Base-by-base conservation (phyloP, 2,329 filamentous ascomycete species). In the Orbilia javanica region DNA sequence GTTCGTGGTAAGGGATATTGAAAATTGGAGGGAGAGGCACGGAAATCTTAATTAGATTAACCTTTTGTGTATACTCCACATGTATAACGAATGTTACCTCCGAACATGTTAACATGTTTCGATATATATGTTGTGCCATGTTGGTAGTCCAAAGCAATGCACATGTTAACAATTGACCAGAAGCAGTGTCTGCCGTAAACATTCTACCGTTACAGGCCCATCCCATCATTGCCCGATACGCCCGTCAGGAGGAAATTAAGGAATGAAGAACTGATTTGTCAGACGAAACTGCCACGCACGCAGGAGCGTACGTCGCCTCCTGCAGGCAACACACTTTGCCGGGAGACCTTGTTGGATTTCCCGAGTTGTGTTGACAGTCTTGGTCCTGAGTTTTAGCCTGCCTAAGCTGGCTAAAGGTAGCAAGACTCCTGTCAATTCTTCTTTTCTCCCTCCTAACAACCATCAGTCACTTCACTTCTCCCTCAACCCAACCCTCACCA, bases 321-420 rank as follows among this genome's bases (percentile, higher is more conserved):
- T 15, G 27, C 44, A n/a, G 22, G n/a, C 55, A 69, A 68, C 72
- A 36, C 72, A 25, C 34, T 22, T 52, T 29, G 15, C 31, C n/a
- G 15, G 18, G n/a, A 0, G 27, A 29, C 5, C 27, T 20, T 64
- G 73, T 77, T 77, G 73, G 57, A 77, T 77, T 77, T 71, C 50
- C 39, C 25, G 48, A 31, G 73, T 65, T 52, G 65, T 77, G 73
- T 77, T 71, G 66, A 66, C 31, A 46, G 57, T 69, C 65, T 64
- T 60, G 55, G 62, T 42, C 34, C 18, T 46, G 46, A 60, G 62
- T 70, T 62, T 63, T 65, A 64, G 57, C 48, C 65, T 27, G 60
- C 57, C 69, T 27, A 44, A 68, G 65, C 50, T 68, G 65, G 65
- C 50, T 55, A 65, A 66, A 66, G 46, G 25, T 46, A 57, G 65